Conservation (phyloP, 768 basidiomycete genomes). For the Sarcomyxa edulis region DNA sequence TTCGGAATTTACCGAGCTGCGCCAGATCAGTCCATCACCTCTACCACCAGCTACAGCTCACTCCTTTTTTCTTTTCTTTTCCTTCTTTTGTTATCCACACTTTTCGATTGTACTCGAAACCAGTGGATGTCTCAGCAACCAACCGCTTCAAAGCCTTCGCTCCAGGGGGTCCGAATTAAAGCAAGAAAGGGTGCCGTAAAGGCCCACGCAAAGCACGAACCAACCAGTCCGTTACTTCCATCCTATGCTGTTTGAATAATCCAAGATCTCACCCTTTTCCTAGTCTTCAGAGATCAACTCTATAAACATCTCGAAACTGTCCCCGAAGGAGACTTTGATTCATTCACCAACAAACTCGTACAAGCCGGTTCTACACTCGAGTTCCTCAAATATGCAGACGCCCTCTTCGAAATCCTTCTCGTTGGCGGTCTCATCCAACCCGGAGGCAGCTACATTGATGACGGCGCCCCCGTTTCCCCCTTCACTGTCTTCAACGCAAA, state of each 20-base stretch:
- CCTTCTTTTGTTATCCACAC: too few species aligned
- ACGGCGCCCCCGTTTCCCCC: conserved; percentile 77
- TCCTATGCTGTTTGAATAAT: conserved; percentile 2
- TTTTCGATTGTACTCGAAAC: conserved; percentile 17
- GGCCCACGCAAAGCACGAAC: conserved; percentile 92
- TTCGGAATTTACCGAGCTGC: too few species aligned
- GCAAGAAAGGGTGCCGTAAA: conserved; percentile 91
- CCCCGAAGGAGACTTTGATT: conserved; percentile 75
- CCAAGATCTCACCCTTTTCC: conserved; percentile 1
- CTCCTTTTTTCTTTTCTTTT: too few species aligned
- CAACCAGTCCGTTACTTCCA: conserved; percentile 43
- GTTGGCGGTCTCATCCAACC: conserved; percentile 96
- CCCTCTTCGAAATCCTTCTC: conserved; percentile 93
- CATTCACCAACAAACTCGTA: conserved; percentile 76
- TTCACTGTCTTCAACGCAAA: conserved; percentile 85
- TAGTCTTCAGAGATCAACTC: conserved; percentile 91
- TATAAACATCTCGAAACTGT: conserved; percentile 88
- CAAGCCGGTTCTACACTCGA: conserved; percentile 93
- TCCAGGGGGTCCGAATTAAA: conserved; percentile 90
- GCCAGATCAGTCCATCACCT: too few species aligned
- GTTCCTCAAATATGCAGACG: conserved; percentile 94
- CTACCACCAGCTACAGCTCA: too few species aligned
- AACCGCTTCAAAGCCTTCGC: conserved; percentile 79
- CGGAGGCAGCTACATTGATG: conserved; percentile 87
- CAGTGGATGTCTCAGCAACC: conserved; percentile 93